phyloP scores from a whole-genome alignment of 78 protist genomes.

The Corallochytrium limacisporum region DNA sequence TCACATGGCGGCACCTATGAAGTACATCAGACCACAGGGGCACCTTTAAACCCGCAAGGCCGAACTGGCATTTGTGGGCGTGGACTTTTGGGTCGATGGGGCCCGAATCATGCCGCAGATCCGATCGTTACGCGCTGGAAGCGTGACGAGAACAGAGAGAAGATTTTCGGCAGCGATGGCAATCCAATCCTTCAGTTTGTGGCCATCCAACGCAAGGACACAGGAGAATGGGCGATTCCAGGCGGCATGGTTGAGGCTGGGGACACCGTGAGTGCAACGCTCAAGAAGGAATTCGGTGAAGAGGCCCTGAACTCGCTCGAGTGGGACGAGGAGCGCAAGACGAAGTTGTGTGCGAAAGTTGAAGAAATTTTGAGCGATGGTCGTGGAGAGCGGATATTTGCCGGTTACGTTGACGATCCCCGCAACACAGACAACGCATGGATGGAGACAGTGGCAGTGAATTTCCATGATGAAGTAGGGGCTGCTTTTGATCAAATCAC shows the following conservation, averaged over 20 bases:
- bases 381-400: neutral
- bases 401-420: conserved; percentile 42
- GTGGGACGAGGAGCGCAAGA: neutral
- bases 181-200: neutral
- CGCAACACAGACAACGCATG: conserved; percentile 29
- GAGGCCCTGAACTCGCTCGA: conserved; percentile 11
- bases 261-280: neutral
- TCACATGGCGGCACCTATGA: no score
- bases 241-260: conserved; percentile 39
- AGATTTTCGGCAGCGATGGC: neutral
- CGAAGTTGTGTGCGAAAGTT: neutral
- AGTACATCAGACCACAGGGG: no score
- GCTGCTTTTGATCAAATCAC: neutral
- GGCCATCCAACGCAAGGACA: conserved; percentile 15
- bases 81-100: conserved; percentile 20
- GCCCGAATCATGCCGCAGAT: conserved; percentile 18
- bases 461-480: conserved; percentile 12
- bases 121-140: neutral
- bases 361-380: no score
- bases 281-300: conserved; percentile 18
- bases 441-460: conserved; percentile 37
- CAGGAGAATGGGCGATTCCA: conserved; percentile 29
- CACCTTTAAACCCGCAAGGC: conserved; percentile 12
- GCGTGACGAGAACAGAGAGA: neutral
- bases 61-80: conserved; percentile 29